These are phyloP conservation scores for Didymellaceae sp. DNA, from an alignment of 2,329 filamentous ascomycete genomes.

Conservation along the genomic window DNA sequence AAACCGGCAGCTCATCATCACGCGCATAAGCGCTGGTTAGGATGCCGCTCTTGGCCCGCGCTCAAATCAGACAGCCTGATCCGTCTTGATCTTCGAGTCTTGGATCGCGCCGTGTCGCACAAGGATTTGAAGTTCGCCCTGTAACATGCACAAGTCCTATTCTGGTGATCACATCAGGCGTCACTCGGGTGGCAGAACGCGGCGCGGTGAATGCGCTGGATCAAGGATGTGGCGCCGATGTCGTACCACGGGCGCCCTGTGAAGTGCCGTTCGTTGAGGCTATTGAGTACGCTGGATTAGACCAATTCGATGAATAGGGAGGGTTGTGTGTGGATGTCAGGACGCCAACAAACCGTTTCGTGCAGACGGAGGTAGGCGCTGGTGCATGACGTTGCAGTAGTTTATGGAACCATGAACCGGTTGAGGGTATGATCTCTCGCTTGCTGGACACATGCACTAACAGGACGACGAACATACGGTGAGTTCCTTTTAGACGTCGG, in stretches of 20 bases:
- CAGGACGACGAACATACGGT: conserved; percentile 28
- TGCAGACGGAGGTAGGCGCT: conserved; percentile 31
- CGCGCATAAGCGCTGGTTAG: conserved; percentile 39
- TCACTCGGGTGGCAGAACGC: neutral
- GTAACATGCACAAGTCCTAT: conserved; percentile 4
- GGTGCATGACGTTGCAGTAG: conserved; percentile 19
- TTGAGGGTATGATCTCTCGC: neutral
- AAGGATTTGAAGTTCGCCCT: conserved; percentile 5
- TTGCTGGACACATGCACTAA: neutral
- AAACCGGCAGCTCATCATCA: conserved; percentile 28
- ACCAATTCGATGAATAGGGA: neutral
- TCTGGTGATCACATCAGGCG: conserved; percentile 1
- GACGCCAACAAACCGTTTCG: conserved; percentile 14
- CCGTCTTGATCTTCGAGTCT: conserved; percentile 7
- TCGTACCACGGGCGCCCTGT: conserved; percentile 8
- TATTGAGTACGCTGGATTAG: conserved; percentile 1
- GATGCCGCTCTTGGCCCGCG: conserved; percentile 12
- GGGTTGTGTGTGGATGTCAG: conserved; percentile 11
- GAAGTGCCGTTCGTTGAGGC: conserved; percentile 4
- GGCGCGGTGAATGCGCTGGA: conserved; percentile 9
- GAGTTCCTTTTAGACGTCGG: conserved; percentile 33
- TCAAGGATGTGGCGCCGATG: conserved; percentile 20
- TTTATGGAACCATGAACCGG: neutral
- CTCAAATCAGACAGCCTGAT: conserved; percentile 10
- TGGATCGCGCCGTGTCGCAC: neutral